A percentile compares a stretch with the other conserved stretches of the same genome.
phyloP scores from a whole-genome alignment of 768 basidiomycete genomes.

The Trametes meyenii region DNA sequence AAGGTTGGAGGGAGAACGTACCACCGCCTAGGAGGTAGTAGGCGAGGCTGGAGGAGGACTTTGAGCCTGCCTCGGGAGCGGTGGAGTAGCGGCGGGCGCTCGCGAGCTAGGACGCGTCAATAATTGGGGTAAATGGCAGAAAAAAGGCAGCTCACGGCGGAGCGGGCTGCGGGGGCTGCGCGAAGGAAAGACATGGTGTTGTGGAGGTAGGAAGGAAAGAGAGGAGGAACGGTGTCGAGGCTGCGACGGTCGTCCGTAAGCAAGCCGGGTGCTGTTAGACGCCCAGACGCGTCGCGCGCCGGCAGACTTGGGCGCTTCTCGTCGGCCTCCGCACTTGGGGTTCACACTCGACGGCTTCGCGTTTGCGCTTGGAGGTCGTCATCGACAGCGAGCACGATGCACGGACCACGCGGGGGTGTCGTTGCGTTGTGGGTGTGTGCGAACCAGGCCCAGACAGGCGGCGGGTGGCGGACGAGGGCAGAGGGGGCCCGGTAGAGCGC shows the following conservation, averaged over 20 bases:
- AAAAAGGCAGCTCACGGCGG: slow-evolving; percentile 3
- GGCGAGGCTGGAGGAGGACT: slow-evolving; percentile 51
- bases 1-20: slow-evolving; percentile 31
- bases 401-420: too few relatives aligned
- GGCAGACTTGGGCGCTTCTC: neutral
- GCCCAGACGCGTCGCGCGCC: slow-evolving; percentile 10
- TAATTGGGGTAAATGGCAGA: neutral
- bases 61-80: slow-evolving; percentile 42
- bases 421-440: neutral
- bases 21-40: slow-evolving; percentile 53
- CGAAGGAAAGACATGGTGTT: slow-evolving; percentile 30
- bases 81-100: slow-evolving; percentile 52
- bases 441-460: neutral
- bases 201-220: neutral
- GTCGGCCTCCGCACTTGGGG: too few relatives aligned
- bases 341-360: too few relatives aligned
- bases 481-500: too few relatives aligned
- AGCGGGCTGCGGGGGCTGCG: slow-evolving; percentile 22
- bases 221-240: too few relatives aligned
- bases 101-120: slow-evolving; percentile 14
- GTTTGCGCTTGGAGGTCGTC: too few relatives aligned
- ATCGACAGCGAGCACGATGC: too few relatives aligned
- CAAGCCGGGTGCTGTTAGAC: neutral
- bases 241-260: neutral
- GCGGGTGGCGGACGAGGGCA: neutral